These are phyloP conservation scores for Exobasidium rhododendri DNA, from an alignment of 1,284 basidiomycete species.

Conservation along the genomic window DNA sequence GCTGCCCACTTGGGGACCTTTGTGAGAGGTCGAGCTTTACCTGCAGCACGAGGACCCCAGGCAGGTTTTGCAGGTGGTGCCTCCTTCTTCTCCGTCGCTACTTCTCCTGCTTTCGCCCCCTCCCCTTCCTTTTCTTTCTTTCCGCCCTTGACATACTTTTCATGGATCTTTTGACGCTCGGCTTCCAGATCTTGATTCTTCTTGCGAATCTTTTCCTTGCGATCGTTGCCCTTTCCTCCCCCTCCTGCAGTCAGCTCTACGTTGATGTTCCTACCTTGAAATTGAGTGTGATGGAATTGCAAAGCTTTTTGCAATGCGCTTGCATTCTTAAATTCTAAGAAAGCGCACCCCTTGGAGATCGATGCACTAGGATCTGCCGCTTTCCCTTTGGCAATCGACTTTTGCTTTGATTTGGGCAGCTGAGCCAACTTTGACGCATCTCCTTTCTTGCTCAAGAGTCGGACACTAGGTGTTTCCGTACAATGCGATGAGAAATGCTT, in stretches of 20 bases:
- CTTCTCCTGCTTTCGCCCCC: constrained; percentile 17
- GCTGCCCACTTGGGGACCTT: constrained; percentile 32
- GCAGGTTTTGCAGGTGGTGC: neutral
- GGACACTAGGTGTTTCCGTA: constrained; percentile 46
- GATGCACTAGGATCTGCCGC: constrained; percentile 39
- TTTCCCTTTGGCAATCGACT: constrained; percentile 53
- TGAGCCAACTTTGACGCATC: constrained; percentile 31
- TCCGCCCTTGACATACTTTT: constrained; percentile 48
- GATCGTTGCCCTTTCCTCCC: constrained; percentile 40
- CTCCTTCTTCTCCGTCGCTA: constrained; percentile 12
- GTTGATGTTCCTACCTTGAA: constrained; percentile 51
- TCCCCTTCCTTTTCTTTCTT: constrained; percentile 28
- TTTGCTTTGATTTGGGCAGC: constrained; percentile 47
- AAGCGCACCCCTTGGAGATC: constrained; percentile 49
- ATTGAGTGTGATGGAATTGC: constrained; percentile 49
- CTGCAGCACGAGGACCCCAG: neutral
- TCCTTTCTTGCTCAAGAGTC: constrained; percentile 45
- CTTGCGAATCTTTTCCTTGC: constrained; percentile 47
- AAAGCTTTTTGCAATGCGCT: constrained; percentile 46
- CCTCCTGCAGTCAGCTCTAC: constrained; percentile 53
- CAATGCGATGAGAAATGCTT: constrained; percentile 45
- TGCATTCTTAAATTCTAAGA: constrained; percentile 44
- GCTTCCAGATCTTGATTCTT: constrained; percentile 49
- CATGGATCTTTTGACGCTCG: constrained; percentile 45
- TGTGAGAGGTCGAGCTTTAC: neutral